A percentile compares a stretch with the other conserved stretches of the same genome.
These are phyloP conservation scores for Rossbeevera mucosa DNA, from an alignment of 768 basidiomycete species.

Conservation along the genomic window DNA sequence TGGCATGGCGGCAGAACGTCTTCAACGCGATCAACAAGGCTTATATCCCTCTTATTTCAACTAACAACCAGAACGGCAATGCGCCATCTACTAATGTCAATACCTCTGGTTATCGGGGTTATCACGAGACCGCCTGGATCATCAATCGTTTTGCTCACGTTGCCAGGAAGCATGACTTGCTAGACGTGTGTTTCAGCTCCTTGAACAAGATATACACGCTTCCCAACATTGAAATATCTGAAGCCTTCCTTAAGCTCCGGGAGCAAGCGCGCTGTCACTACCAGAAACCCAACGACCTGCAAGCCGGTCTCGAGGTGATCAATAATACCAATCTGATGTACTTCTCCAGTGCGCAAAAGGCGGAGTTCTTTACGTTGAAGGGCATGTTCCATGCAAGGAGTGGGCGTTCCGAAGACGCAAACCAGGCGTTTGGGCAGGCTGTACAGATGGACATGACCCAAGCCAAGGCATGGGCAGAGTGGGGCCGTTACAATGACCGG, in stretches of 20 bases:
- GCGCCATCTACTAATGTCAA: constrained; percentile 56
- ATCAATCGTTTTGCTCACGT: constrained; percentile 99
- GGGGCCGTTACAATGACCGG: constrained; percentile 91
- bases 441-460: constrained; percentile 94
- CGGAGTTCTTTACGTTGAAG: constrained; percentile 97
- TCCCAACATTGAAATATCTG: constrained; percentile 99
- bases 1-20: constrained; percentile 98
- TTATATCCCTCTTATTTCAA: constrained; percentile 84
- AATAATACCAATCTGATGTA: constrained; percentile 99
- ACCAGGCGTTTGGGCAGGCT: constrained; percentile 87
- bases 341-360: constrained; percentile 91
- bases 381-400: constrained; percentile 96
- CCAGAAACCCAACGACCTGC: constrained; percentile 89
- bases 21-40: constrained; percentile 96
- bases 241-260: constrained; percentile 96
- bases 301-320: constrained; percentile 95
- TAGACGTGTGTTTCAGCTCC: constrained; percentile 92
- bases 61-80: constrained; percentile 47
- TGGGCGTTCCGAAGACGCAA: constrained; percentile 83
- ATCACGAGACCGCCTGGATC: constrained; percentile 99
- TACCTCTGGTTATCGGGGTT: constrained; percentile 91
- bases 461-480: constrained; percentile 97
- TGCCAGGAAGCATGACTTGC: constrained; percentile 91
- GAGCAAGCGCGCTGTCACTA: constrained; percentile 99
- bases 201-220: constrained; percentile 97